These are phyloP conservation scores for Termitomyces sp. DNA, from an alignment of 768 basidiomycete species.

Conservation along the genomic window DNA sequence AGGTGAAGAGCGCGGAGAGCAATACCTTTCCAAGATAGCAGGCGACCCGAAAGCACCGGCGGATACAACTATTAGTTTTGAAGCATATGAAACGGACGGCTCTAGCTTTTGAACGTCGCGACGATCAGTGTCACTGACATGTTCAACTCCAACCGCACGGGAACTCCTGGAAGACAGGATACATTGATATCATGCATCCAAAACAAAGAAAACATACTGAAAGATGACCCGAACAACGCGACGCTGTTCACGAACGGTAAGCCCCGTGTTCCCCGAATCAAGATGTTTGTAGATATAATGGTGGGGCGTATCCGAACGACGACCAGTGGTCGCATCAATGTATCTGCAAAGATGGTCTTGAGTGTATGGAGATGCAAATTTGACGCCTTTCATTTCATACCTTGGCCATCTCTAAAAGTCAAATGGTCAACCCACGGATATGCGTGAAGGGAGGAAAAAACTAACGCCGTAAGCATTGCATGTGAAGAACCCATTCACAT, in stretches of 20 bases:
- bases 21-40: constrained; percentile 44
- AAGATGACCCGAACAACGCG: constrained; percentile 44
- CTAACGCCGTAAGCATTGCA: constrained; percentile 45
- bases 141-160: constrained; percentile 48
- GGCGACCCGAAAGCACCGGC: constrained; percentile 53
- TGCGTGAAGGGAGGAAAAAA: not conserved
- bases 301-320: constrained; percentile 51
- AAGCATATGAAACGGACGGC: constrained; percentile 25
- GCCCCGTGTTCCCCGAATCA: constrained; percentile 28
- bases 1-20: not conserved
- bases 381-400: constrained; percentile 24
- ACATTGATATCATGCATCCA: not conserved
- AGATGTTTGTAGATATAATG: constrained; percentile 44
- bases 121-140: constrained; percentile 29
- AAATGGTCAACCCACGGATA: not conserved
- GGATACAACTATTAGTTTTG: constrained; percentile 42
- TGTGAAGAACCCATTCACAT: constrained; percentile 40
- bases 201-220: constrained; percentile 25
- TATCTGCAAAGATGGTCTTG: constrained; percentile 34
- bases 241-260: constrained; percentile 32
- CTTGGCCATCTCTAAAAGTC: constrained; percentile 44
- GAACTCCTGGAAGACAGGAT: constrained; percentile 21
- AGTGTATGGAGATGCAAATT: not conserved
- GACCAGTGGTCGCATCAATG: constrained; percentile 43
- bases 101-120: constrained; percentile 14